phyloP scores from a whole-genome alignment of 2,329 filamentous ascomycete species.

The Leptographium radiaticola region DNA sequence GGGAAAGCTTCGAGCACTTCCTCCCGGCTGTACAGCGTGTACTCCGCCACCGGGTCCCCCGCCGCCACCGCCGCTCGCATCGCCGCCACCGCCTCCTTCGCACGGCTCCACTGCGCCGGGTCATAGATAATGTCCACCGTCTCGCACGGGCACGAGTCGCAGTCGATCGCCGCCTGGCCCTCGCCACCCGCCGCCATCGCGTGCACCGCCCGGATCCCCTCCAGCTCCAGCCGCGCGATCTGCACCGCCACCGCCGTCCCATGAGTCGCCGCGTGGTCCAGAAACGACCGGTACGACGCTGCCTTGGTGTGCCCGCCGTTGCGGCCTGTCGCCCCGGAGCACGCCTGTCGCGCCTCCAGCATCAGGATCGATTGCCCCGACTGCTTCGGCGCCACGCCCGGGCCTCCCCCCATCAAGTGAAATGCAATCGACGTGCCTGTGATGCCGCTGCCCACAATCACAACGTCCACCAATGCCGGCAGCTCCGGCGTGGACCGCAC shows the following conservation, averaged over 20 bases:
- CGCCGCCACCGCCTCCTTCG: constrained; percentile 24
- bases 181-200: constrained; percentile 32
- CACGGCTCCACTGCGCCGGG: constrained; percentile 23
- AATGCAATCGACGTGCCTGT: constrained; percentile 47
- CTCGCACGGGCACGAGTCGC: constrained; percentile 35
- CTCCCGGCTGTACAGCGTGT: constrained; percentile 27
- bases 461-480: constrained; percentile 39
- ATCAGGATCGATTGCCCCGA: constrained; percentile 35
- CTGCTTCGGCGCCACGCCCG: too few species aligned
- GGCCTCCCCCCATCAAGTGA: constrained; percentile 25
- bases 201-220: constrained; percentile 42
- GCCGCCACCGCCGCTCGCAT: constrained; percentile 30
- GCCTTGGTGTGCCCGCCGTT: constrained; percentile 35
- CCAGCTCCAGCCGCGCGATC: constrained; percentile 37
- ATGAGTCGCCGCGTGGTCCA: constrained; percentile 28
- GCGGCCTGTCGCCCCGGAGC: constrained; percentile 53
- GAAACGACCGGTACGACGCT: constrained; percentile 34
- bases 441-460: constrained; percentile 53
- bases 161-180: constrained; percentile 30
- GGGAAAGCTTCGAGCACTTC: constrained; percentile 28
- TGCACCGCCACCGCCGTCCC: constrained; percentile 35
- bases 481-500: constrained; percentile 35
- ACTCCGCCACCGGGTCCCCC: constrained; percentile 26
- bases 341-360: constrained; percentile 52
- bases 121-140: constrained; percentile 49